Evolutionary conservation across 2,329 filamentous ascomycete species (phyloP).

Genomic region (Ascochyta viciae-villosae): DNA sequence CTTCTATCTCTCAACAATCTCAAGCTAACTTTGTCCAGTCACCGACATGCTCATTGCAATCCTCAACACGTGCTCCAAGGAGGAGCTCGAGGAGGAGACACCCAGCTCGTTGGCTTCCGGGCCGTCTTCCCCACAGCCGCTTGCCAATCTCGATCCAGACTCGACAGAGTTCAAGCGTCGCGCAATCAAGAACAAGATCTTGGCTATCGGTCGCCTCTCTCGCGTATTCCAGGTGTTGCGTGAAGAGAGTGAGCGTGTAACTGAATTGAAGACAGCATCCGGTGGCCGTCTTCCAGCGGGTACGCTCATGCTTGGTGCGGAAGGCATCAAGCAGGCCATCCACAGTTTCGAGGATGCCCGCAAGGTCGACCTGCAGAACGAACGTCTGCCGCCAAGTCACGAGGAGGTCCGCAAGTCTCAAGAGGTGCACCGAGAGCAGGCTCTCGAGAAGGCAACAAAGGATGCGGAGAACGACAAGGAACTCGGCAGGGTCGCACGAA

Average conservation of each 20-base stretch:
- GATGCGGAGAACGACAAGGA: conserved; percentile 93
- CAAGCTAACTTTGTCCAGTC: conserved; percentile 54
- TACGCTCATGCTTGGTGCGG: conserved; percentile 95
- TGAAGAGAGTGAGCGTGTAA: conserved; percentile 95
- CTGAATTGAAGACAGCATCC: conserved; percentile 95
- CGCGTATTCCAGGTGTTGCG: conserved; percentile 98
- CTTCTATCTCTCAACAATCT: rapidly evolving
- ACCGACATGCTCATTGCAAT: conserved; percentile 99
- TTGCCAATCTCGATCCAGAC: conserved; percentile 73
- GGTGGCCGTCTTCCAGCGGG: conserved; percentile 92
- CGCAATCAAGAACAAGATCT: conserved; percentile 99
- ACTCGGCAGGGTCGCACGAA: conserved; percentile 83
- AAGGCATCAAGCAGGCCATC: conserved; percentile 98
- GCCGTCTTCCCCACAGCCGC: conserved; percentile 73
- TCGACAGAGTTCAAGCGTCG: conserved; percentile 93
- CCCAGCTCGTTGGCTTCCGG: conserved; percentile 75
- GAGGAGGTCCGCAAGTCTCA: conserved; percentile 88
- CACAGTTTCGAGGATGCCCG: conserved; percentile 95
- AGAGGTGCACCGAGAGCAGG: conserved; percentile 80
- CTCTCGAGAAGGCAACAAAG: conserved; percentile 82
- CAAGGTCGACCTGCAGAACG: conserved; percentile 97
- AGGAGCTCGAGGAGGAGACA: conserved; percentile 88
- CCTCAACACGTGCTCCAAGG: conserved; percentile 98
- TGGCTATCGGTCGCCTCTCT: conserved; percentile 94
- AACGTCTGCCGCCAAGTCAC: conserved; percentile 87